phyloP scores from a whole-genome alignment of 305 asterid species.

The Solanum hybrid region DNA sequence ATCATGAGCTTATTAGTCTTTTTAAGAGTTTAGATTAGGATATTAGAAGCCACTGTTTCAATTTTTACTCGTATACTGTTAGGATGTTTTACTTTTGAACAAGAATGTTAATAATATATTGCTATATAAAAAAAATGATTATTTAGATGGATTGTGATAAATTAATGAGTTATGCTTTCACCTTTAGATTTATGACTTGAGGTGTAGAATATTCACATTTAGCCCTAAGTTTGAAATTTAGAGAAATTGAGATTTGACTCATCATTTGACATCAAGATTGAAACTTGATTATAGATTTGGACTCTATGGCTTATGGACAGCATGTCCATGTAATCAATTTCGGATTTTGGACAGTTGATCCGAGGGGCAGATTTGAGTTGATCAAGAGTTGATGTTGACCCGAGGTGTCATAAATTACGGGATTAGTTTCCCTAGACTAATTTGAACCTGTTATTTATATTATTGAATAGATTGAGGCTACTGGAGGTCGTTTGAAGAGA shows the following conservation, averaged over 20 bases:
- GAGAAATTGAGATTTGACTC: background rate
- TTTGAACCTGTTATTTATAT: background rate
- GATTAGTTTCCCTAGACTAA: background rate
- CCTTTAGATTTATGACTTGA: background rate
- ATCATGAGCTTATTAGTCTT: background rate
- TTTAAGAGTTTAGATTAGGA: background rate
- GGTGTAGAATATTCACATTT: background rate
- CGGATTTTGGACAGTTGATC: background rate
- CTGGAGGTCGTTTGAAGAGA: background rate
- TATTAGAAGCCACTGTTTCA: background rate
- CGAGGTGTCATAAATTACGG: background rate
- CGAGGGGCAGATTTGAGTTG: background rate
- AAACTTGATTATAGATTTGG: background rate
- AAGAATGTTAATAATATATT: background rate
- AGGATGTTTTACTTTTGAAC: background rate
- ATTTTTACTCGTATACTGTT: background rate
- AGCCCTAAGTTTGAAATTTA: background rate
- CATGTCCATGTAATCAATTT: background rate
- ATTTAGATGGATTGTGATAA: background rate
- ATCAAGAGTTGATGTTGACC: background rate
- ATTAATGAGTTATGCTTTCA: background rate
- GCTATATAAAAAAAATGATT: background rate
- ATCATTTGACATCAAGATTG: background rate
- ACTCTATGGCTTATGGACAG: background rate
- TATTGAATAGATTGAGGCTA: background rate